Base-by-base conservation (phyloP, 352 stramenopile genomes). In the Aphanomyces invadans region DNA sequence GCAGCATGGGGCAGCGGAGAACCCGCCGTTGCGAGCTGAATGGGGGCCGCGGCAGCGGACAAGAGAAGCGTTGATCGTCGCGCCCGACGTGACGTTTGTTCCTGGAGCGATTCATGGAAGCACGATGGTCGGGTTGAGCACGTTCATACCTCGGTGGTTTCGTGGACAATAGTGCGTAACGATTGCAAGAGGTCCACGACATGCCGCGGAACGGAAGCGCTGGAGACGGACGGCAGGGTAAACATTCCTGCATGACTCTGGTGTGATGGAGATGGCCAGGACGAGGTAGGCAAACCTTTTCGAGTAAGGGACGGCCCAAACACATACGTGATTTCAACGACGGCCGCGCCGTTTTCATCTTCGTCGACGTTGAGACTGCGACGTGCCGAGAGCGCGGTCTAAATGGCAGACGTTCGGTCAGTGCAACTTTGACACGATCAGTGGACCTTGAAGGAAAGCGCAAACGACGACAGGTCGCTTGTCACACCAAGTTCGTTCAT, bases 371-470 rank as follows among this genome's bases (percentile, higher is more conserved):
- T 11, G 10, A 67, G 28, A 21, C 39, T 57, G 29, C 28, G 19
- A 19, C 7, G 11, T 12, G 60, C 25, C 23, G 15, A 25, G 4
- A 67, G 23, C 33, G 60, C 60, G 9, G 59, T n/a, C 59, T 66
- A 57, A 25, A 45, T 19, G 7, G n/a, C 21, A 4, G 17, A 17
- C 17, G 42, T 9, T 63, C 28, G 2, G 2, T 15, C 9, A 15
- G 5, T 44, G 25, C 33, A 15, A 12, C 15, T 9, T 21, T 26
- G 38, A 25, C 4, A 15, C 19, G 9, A 29, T 19, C 17, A 4
- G 23, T 67, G n/a, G n/a, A 67, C 60, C 60, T 67, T 67, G 33
- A 67, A 67, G 10, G 60, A 44, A 21, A 32, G n/a, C 10, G 60
- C 60, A 67, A 67, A 67, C 42, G 48, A 57, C 19, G 7, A 21